These are phyloP conservation scores for Globisporangium perplexum DNA, from an alignment of 352 stramenopile species.

Conservation along the genomic window DNA sequence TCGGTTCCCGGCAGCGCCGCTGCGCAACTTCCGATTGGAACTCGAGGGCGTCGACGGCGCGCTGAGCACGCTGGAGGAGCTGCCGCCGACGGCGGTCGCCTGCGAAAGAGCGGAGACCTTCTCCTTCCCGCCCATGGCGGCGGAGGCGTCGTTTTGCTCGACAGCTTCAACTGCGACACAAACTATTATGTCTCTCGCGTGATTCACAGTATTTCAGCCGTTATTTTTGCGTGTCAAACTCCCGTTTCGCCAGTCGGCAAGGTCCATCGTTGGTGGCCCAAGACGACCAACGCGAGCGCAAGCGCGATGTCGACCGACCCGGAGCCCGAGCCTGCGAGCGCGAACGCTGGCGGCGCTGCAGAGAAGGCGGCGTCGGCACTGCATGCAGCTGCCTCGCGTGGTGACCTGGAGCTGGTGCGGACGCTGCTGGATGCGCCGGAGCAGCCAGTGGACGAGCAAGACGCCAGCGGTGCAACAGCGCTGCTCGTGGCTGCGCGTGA, in stretches of 20 bases:
- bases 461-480: conserved; percentile 4
- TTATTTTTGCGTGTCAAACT: neutral
- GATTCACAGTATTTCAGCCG: neutral
- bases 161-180: neutral
- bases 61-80: neutral
- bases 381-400: neutral
- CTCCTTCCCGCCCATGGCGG: neutral
- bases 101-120: neutral
- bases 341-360: neutral
- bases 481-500: conserved; percentile 9
- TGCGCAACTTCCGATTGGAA: neutral
- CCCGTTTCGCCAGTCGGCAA: too few species aligned
- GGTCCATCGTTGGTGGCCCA: neutral
- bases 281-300: too few species aligned
- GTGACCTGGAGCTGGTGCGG: conserved; percentile 1
- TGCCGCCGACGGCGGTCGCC: neutral
- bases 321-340: too few species aligned
- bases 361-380: neutral
- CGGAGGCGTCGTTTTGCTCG: neutral
- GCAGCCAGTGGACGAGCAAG: conserved; percentile 3
- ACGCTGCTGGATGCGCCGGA: neutral
- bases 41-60: neutral
- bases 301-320: neutral
- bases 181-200: neutral
- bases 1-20: neutral